Conservation (phyloP, 148 eudicot genomes). For the Vaccinium vitisidaea region DNA sequence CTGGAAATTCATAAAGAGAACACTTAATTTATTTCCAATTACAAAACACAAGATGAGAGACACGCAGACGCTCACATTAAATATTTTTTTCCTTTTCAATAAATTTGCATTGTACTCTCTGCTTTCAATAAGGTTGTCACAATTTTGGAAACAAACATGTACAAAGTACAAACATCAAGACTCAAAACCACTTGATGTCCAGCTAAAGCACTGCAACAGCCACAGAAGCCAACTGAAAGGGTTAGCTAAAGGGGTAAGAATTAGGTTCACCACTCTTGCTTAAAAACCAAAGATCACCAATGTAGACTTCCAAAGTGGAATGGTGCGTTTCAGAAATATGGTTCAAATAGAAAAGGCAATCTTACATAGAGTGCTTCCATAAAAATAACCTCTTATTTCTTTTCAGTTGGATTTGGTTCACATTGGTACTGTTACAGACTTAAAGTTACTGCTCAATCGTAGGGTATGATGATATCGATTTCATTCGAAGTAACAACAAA, state of each 20-base stretch:
- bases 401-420: constrained; percentile 8
- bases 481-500: background rate
- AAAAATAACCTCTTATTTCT: background rate
- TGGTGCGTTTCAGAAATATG: background rate
- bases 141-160: background rate
- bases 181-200: background rate
- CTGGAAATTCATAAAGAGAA: background rate
- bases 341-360: background rate
- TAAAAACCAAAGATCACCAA: background rate
- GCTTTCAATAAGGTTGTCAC: background rate
- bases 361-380: background rate
- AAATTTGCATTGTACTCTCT: background rate
- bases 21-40: background rate
- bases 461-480: background rate
- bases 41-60: background rate
- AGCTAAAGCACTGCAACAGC: background rate
- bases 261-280: background rate
- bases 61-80: background rate
- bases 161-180: background rate
- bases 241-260: background rate
- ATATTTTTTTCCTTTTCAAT: background rate
- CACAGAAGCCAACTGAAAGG: background rate
- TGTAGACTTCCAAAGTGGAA: background rate
- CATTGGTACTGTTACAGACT: background rate
- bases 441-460: background rate